These are phyloP conservation scores for Starmerella asiatica DNA, from an alignment of 805 yeast species.

Conservation along the genomic window DNA sequence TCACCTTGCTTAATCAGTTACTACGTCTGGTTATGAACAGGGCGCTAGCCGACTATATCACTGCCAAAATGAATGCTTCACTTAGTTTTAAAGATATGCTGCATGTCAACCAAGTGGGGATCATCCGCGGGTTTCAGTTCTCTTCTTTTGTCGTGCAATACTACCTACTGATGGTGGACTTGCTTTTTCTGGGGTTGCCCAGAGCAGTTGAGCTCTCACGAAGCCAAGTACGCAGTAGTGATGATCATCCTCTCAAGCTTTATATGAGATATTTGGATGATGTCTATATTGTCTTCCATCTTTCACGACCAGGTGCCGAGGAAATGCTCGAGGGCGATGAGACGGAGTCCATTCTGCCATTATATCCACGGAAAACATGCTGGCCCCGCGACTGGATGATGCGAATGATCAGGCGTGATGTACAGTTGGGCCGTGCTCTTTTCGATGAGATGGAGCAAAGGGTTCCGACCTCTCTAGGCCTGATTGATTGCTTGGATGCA, in stretches of 20 bases:
- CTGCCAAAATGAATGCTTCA: slow-evolving; percentile 76
- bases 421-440: slow-evolving; percentile 78
- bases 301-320: slow-evolving; percentile 56
- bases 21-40: slow-evolving; percentile 74
- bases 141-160: slow-evolving; percentile 81
- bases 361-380: slow-evolving; percentile 33
- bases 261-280: slow-evolving; percentile 77
- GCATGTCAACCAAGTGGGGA: slow-evolving; percentile 77
- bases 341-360: neutral
- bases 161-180: slow-evolving; percentile 74
- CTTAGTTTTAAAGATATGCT: slow-evolving; percentile 88
- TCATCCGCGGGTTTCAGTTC: slow-evolving; percentile 79
- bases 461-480: slow-evolving; percentile 60
- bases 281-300: slow-evolving; percentile 65
- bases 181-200: slow-evolving; percentile 69
- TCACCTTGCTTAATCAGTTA: slow-evolving; percentile 71
- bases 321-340: slow-evolving; percentile 57
- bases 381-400: slow-evolving; percentile 93
- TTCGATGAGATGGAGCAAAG: slow-evolving; percentile 81
- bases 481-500: slow-evolving; percentile 68
- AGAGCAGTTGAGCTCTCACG: slow-evolving; percentile 85
- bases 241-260: slow-evolving; percentile 59
- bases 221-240: slow-evolving; percentile 45
- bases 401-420: slow-evolving; percentile 83
- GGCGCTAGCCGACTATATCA: slow-evolving; percentile 81